Conservation (phyloP, 352 stramenopile genomes). For the Lagenidium giganteum region DNA sequence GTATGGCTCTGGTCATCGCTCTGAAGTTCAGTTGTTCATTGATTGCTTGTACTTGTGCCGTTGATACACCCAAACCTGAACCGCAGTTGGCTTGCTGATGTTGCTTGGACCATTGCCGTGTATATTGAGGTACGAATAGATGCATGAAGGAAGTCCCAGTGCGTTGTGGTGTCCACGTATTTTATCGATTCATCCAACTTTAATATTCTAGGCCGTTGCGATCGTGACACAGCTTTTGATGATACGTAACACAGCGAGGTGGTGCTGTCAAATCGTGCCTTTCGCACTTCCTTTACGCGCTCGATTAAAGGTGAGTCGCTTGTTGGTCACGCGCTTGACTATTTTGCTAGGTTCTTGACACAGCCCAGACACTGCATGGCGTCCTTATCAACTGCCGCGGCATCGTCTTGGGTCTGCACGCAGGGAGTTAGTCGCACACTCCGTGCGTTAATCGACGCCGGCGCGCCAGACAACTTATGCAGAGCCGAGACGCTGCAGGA, state of each 20-base stretch:
- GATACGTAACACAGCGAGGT: conserved; percentile 43
- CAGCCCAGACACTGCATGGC: no score
- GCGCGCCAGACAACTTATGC: no score
- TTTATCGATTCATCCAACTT: not conserved
- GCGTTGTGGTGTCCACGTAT: no score
- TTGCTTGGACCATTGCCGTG: conserved; percentile 97
- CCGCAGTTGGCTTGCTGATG: conserved; percentile 95
- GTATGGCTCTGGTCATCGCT: not conserved
- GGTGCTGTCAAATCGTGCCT: conserved; percentile 95
- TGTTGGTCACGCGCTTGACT: no score
- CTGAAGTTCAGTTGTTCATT: conserved; percentile 39
- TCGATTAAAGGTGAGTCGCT: no score
- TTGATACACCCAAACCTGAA: conserved; percentile 96
- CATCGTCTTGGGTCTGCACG: no score
- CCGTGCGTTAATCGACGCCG: no score
- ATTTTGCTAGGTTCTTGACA: no score
- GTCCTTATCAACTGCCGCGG: no score
- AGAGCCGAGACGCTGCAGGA: no score
- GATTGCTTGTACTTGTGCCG: conserved; percentile 23
- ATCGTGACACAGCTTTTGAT: conserved; percentile 96
- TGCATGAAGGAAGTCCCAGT: not conserved
- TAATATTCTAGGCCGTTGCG: conserved; percentile 69
- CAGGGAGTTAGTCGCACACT: no score
- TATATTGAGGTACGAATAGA: conserved; percentile 89
- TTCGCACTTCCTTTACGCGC: conserved; percentile 95